phyloP scores from a whole-genome alignment of 768 basidiomycete genomes.

The Tricholoma saponaceum region DNA sequence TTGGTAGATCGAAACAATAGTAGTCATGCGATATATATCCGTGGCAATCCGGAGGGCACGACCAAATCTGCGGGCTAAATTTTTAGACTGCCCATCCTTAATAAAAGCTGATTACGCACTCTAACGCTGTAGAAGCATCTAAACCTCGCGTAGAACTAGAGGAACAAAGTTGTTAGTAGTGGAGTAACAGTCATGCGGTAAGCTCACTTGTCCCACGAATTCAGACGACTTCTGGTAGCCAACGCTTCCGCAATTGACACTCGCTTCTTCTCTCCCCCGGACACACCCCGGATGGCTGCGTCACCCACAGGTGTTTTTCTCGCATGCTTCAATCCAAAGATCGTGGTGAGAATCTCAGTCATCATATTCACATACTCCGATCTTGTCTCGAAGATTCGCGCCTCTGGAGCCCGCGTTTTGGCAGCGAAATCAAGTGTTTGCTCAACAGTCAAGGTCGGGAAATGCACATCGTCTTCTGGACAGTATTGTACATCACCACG shows the following conservation, averaged over 20 bases:
- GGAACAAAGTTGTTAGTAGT: neutral
- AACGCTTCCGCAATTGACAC: slow-evolving; percentile 71
- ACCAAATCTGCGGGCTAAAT: slow-evolving; percentile 28
- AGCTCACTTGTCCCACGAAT: slow-evolving; percentile 74
- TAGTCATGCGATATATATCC: slow-evolving; percentile 48
- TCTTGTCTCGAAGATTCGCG: slow-evolving; percentile 42
- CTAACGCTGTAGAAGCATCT: slow-evolving; percentile 69
- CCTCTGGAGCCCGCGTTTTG: slow-evolving; percentile 61
- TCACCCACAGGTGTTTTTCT: slow-evolving; percentile 74
- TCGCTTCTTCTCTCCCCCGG: slow-evolving; percentile 75
- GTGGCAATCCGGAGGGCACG: slow-evolving; percentile 63
- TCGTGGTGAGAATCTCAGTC: slow-evolving; percentile 55
- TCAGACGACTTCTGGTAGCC: slow-evolving; percentile 54
- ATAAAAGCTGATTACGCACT: slow-evolving; percentile 21
- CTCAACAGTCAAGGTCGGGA: slow-evolving; percentile 77
- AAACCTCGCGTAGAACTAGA: slow-evolving; percentile 62
- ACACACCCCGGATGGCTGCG: slow-evolving; percentile 67
- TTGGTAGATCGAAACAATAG: slow-evolving; percentile 82
- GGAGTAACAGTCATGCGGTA: neutral
- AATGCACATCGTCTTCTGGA: slow-evolving; percentile 84
- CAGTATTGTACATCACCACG: slow-evolving; percentile 81
- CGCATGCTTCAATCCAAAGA: slow-evolving; percentile 75
- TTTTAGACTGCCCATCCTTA: neutral
- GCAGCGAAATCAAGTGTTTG: slow-evolving; percentile 73
- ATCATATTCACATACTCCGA: slow-evolving; percentile 38